Base-by-base conservation (phyloP, 768 basidiomycete species). In the Wakefieldia striispora region DNA sequence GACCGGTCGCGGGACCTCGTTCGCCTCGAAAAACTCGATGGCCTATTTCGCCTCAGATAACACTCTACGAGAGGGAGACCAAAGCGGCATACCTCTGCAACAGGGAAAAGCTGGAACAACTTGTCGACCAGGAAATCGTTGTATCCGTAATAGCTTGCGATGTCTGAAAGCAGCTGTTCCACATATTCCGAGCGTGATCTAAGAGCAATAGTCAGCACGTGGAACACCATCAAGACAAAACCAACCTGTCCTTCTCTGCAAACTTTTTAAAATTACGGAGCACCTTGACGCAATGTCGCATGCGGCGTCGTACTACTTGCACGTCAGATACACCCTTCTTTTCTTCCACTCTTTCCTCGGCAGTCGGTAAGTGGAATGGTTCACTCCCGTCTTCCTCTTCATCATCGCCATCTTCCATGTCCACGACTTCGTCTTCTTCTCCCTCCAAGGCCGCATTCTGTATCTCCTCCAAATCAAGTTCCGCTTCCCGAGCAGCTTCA, bases 11-110 rank as follows among this genome's bases (percentile, higher is more conserved):
- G 94, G 82, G 6, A 93, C 81, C 65, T 99, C 97, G 66, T 97
- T 97, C 11, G 97, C 88, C 69, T 97, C 97, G 63, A 98, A 98
- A 71, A 98, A 99, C 62, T 95, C 95, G 49, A 98, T 87, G 1
- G 95, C 95, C 93, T 97, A 42, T 19, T 20, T 51, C 23, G 27
- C 4, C 3, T 53, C 21, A 50, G 39, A 42, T 45, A 55, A 45
- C 46, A 20, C n/a, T 24, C 4, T 14, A 39, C 11, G 13, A 11
- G 13, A 38, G 14, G 41, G 23, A 31, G 45, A 55, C 33, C 27
- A 44, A 26, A 20, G 36, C 27, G 4, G 58, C 77, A 50, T 54
- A 91, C 95, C 82, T 99, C 97, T 33, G 85, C 82, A 12, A 95
- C 84, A 3, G 94, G 81, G 73, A 99, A 98, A 19, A 99, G 75